Percentiles rank a stretch among this genome's conserved stretches.
Evolutionary conservation across 164 flowering plant species (phyloP).

Genomic region (Cinnamomum chago): DNA sequence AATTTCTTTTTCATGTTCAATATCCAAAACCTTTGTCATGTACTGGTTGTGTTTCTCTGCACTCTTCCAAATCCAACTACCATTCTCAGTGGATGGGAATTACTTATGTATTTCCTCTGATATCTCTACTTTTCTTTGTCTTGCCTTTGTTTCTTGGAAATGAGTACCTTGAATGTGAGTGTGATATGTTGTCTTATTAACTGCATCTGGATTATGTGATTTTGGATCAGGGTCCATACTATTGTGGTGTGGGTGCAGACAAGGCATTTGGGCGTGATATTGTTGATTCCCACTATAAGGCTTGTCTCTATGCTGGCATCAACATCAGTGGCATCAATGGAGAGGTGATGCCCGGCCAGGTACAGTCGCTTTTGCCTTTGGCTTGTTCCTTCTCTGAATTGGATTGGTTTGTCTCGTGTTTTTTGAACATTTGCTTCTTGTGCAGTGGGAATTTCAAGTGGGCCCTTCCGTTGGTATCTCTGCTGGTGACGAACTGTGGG

Average conservation of each 20-base stretch:
- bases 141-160: not conserved
- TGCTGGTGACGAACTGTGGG: constrained; percentile 83
- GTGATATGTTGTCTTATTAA: not conserved
- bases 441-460: constrained; percentile 94
- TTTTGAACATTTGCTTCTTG: not conserved
- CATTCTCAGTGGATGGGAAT: not conserved
- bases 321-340: constrained; percentile 51
- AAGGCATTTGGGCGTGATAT: constrained; percentile 44
- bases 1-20: too few relatives aligned
- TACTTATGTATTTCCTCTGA: not conserved
- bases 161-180: not conserved
- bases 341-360: constrained; percentile 58
- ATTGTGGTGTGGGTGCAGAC: constrained; percentile 42
- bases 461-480: constrained; percentile 85
- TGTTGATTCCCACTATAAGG: constrained; percentile 48
- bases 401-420: not conserved
- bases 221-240: constrained; percentile 42
- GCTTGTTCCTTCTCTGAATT: not conserved
- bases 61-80: not conserved
- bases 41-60: not conserved
- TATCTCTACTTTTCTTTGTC: not conserved
- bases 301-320: constrained; percentile 48
- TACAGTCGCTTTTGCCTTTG: not conserved
- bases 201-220: not conserved
- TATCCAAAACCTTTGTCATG: too few relatives aligned